phyloP scores from a whole-genome alignment of 768 basidiomycete species.

The Rubroboletus pulcherrimus region DNA sequence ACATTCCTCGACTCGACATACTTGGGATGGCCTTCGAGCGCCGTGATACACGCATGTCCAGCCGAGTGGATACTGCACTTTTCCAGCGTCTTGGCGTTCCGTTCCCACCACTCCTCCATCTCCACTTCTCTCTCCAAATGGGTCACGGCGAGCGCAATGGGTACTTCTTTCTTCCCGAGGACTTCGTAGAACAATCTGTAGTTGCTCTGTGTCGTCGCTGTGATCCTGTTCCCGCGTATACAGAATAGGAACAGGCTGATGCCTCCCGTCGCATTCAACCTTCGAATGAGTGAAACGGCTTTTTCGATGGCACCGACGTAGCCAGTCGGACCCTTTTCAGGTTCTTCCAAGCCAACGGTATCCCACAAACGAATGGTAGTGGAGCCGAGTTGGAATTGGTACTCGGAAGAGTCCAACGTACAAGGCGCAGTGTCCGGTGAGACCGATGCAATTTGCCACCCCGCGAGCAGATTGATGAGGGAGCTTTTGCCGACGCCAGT shows the following conservation, averaged over 20 bases:
- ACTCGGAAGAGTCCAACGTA: constrained; percentile 31
- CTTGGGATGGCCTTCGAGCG: constrained; percentile 23
- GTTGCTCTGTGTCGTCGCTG: constrained; percentile 23
- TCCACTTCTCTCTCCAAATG: constrained; percentile 34
- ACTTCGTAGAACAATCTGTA: constrained; percentile 24
- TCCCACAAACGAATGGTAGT: constrained; percentile 30
- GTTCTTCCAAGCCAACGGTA: constrained; percentile 33
- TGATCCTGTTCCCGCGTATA: constrained; percentile 37
- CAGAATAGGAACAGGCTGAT: constrained; percentile 40
- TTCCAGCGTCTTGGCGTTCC: constrained; percentile 21
- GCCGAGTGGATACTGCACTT: constrained; percentile 19
- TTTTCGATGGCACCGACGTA: constrained; percentile 29
- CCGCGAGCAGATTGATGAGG: constrained; percentile 28
- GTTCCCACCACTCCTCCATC: constrained; percentile 35
- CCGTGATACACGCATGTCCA: constrained; percentile 33
- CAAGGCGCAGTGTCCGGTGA: constrained; percentile 29
- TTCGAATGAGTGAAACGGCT: constrained; percentile 32
- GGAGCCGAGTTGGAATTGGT: constrained; percentile 25
- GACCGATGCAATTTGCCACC: constrained; percentile 20
- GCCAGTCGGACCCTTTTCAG: constrained; percentile 14
- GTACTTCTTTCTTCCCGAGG: constrained; percentile 33
- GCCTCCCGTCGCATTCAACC: constrained; percentile 30
- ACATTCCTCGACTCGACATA: constrained; percentile 29
- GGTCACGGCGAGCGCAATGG: constrained; percentile 37
- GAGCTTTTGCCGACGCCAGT: constrained; percentile 26